These are phyloP conservation scores for Alternaria sp. DNA, from an alignment of 2,329 filamentous ascomycete genomes.

Conservation along the genomic window DNA sequence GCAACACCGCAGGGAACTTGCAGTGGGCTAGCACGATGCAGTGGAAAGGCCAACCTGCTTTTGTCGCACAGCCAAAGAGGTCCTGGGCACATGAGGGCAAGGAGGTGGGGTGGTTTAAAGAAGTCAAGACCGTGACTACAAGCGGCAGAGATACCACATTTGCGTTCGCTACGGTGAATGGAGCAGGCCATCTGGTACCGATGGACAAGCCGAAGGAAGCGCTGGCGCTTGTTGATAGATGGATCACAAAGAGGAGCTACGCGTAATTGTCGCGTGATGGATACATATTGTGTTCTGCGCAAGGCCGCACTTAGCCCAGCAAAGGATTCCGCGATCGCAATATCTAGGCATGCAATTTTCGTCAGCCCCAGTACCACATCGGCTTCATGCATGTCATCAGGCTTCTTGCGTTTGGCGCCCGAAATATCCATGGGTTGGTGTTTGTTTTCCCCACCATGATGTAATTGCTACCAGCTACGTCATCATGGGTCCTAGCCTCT, in stretches of 20 bases:
- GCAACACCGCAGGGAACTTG: constrained; percentile 50
- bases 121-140: constrained; percentile 37
- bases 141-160: constrained; percentile 42
- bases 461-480: constrained; percentile 29
- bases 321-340: neutral
- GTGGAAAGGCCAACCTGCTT: constrained; percentile 56
- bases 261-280: constrained; percentile 18
- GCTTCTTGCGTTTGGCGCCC: constrained; percentile 17
- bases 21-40: constrained; percentile 51
- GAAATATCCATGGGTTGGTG: constrained; percentile 18
- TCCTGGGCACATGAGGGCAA: constrained; percentile 31
- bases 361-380: constrained; percentile 3
- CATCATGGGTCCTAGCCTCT: constrained; percentile 23
- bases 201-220: constrained; percentile 43
- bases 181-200: constrained; percentile 53
- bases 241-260: constrained; percentile 41
- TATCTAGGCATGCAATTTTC: constrained; percentile 4
- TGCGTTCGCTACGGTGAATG: constrained; percentile 47
- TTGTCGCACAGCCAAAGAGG: constrained; percentile 43
- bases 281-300: neutral
- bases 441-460: constrained; percentile 33
- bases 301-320: neutral
- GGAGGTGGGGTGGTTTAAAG: constrained; percentile 45
- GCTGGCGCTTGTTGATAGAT: constrained; percentile 36
- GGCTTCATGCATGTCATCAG: constrained; percentile 17